phyloP scores from a whole-genome alignment of 768 basidiomycete genomes.

The Kwoniella pini region DNA sequence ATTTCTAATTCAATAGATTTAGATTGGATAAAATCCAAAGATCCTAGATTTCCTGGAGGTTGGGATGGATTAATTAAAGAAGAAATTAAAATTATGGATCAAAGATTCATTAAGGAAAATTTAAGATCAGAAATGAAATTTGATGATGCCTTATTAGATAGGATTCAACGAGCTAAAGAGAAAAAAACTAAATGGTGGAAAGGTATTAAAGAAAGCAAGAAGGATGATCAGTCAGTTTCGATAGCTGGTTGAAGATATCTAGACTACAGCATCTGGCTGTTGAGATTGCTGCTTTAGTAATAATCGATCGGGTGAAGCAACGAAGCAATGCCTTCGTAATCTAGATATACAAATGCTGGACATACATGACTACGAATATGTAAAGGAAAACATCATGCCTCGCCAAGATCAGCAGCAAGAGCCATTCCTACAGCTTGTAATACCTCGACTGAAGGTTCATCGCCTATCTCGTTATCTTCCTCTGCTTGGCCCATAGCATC shows the following conservation, averaged over 20 bases:
- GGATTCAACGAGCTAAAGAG: slow-evolving; percentile 22
- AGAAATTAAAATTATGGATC: slow-evolving; percentile 19
- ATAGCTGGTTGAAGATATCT: neutral
- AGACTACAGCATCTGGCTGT: no score
- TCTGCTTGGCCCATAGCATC: neutral
- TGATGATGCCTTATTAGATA: slow-evolving; percentile 9
- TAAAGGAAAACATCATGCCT: neutral
- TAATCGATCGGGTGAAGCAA: no score
- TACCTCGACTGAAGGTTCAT: slow-evolving; percentile 9
- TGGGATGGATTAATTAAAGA: slow-evolving; percentile 23
- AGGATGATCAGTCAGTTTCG: neutral
- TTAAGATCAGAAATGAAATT: slow-evolving; percentile 21
- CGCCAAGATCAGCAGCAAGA: slow-evolving; percentile 23
- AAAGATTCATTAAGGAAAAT: slow-evolving; percentile 21
- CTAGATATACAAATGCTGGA: no score
- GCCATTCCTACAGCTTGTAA: slow-evolving; percentile 20
- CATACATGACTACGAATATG: neutral
- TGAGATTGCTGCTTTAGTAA: no score
- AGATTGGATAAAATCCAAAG: slow-evolving; percentile 19
- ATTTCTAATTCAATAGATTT: no score
- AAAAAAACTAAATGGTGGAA: slow-evolving; percentile 15
- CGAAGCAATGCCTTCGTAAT: no score
- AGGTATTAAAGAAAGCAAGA: slow-evolving; percentile 5
- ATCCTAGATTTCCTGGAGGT: slow-evolving; percentile 14
- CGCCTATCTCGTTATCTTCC: slow-evolving; percentile 6